Base-by-base conservation (phyloP, 495 filamentous ascomycete species). In the Talaromyces stipitatus region DNA sequence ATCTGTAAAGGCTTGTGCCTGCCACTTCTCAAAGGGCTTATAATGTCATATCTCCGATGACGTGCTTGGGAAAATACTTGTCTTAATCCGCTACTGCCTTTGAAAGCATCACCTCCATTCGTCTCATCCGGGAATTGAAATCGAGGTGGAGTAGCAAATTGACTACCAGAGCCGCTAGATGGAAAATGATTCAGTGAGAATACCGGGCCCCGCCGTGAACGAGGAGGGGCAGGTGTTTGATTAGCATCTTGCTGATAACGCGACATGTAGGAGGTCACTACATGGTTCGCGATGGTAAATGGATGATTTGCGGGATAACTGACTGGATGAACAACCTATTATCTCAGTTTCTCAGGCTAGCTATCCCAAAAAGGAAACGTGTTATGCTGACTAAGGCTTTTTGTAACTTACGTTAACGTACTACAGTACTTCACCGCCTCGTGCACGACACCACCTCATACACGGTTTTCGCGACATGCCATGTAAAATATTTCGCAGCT, bases 111-210 rank as follows among this genome's bases (percentile, higher is more conserved):
- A 18, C 22, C 36, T 41, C n/a, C 9, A 41, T 8, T 16, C 5
- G 36, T 14, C 16, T 41, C 45, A 26, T 26, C 14, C 20, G 54
- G 16, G 7, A 76, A 56, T 3, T 74, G 52, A 28, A 77, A 77
- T 9, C 72, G 71, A 16, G 72, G 74, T 1, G 72, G 72, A 2
- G 69, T 69, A 0, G 74, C 72, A 55, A 77, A 77, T 36, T 75
- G 72, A 43, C 48, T 51, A 53, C 51, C 24, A 54, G 55, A 26
- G 53, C 57, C 48, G 51, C 43, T 28, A 29, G 50, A n/a, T 36
- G 55, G 43, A 50, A 54, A 24, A 58, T 55, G 38, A 48, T 62
- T 33, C 57, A 60, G n/a, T 54, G 58, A 36, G 69, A 76, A 46
- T 41, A 36, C 36, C 20, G 54, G 54, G 24, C 33, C 32, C 18